phyloP scores from a whole-genome alignment of 352 stramenopile species.

The Globisporangium abappressorium region DNA sequence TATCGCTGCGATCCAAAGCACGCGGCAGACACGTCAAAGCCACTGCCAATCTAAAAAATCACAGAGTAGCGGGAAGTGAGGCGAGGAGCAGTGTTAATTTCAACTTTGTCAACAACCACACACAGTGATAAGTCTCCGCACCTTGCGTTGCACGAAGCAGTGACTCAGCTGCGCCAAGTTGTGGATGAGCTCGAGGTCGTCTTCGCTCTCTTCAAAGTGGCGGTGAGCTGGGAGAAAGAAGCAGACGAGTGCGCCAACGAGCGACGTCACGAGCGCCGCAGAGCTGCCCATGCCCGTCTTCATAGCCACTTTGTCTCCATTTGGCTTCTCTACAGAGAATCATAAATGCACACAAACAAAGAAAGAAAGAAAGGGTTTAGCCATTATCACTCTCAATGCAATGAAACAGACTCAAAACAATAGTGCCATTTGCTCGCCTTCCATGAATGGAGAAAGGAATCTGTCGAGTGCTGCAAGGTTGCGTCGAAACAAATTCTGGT shows the following conservation, averaged over 20 bases:
- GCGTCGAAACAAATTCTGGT: slow-evolving; percentile 48
- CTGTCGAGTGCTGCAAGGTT: slow-evolving; percentile 71
- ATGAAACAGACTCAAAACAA: not conserved
- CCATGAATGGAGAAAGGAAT: slow-evolving; percentile 81
- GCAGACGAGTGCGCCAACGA: slow-evolving; percentile 87
- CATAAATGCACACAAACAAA: not conserved
- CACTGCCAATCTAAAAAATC: slow-evolving; percentile 87
- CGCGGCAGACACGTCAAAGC: slow-evolving; percentile 95
- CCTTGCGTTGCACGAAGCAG: slow-evolving; percentile 95
- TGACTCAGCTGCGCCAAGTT: slow-evolving; percentile 95
- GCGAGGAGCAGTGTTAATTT: not conserved
- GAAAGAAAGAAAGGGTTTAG: not conserved
- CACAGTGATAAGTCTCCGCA: slow-evolving; percentile 15
- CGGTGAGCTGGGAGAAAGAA: slow-evolving; percentile 69
- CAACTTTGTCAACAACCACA: not conserved
- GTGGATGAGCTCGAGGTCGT: slow-evolving; percentile 76
- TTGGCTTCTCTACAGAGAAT: slow-evolving; percentile 24
- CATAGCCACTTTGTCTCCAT: slow-evolving; percentile 56
- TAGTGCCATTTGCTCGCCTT: not conserved
- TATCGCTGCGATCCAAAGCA: slow-evolving; percentile 95
- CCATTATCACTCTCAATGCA: too few relatives aligned
- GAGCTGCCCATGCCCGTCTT: slow-evolving; percentile 97
- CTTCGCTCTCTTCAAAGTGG: slow-evolving; percentile 19
- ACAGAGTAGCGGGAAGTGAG: not conserved
- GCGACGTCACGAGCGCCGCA: slow-evolving; percentile 93